Base-by-base conservation (phyloP, 441 rosid species). In the Metrosideros polymorpha region DNA sequence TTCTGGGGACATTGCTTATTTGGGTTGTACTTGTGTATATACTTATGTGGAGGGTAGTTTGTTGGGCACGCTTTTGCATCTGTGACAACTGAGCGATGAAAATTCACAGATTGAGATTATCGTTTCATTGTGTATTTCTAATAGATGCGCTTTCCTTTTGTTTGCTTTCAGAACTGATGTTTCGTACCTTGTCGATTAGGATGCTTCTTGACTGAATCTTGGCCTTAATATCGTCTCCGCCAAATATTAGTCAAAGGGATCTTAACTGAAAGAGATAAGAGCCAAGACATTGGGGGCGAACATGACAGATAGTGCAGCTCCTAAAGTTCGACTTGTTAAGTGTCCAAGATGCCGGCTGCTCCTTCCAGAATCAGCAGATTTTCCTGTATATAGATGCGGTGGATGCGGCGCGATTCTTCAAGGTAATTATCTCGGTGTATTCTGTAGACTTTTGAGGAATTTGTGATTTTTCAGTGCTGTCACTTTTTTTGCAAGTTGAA, bases 371-470 rank as follows among this genome's bases (percentile, higher is more conserved):
- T 86, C 42, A 13, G 82, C 52, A 30, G 82, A 86, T 82, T 15
- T 63, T 82, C 88, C 88, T 3, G 61, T 86, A 25, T 86, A 86
- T 63, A 51, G 12, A 82, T 86, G 88, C 15, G 88, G 88, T 52
- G 82, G 82, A 7, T 86, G 88, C 12, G 32, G 47, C 42, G 3
- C 39, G 32, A 61, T 61, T 63, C 88, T 86, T 52, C 88, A 82
- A 86, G 88, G 88, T 86, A 30, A 82, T 66, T 47, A 32, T 77
- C 32, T 85, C 13, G 8, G 79, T 25, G 22, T 71, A 71, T 39
- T 22, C n/a, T 39, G 22, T 22, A 22, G 47, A 39, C 79, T 71
- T 29, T 12, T 22, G n/a, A 22, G 47, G n/a, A 71, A 71, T 22
- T 39, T 22, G 47, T 71, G 79, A 39, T 71, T 71, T 42, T 71